Evolutionary conservation across 352 stramenopile genomes (phyloP).

Genomic region (Aphanomyces invadans): DNA sequence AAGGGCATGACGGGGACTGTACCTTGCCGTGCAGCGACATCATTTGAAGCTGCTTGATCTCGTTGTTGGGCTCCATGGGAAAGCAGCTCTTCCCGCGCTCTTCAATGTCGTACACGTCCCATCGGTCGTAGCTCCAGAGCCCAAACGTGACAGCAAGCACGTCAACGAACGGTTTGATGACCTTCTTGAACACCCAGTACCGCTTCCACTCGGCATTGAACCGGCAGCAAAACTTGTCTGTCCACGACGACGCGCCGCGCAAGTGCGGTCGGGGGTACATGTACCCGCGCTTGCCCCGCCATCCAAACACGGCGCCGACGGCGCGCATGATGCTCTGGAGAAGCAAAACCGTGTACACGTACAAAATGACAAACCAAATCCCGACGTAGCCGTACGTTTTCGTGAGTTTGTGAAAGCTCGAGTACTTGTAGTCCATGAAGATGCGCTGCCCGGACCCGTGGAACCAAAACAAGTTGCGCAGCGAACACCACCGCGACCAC

Average conservation of each 20-base stretch:
- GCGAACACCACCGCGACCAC: background rate
- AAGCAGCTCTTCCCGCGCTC: conserved; percentile 50
- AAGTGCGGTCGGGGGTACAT: conserved; percentile 41
- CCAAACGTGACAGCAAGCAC: conserved; percentile 40
- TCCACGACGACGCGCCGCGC: conserved; percentile 29
- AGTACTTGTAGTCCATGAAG: conserved; percentile 39
- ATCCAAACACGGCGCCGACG: conserved; percentile 36
- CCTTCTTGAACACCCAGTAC: conserved; percentile 52
- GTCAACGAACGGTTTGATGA: conserved; percentile 45
- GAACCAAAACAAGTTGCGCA: conserved; percentile 13
- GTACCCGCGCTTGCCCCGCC: conserved; percentile 31
- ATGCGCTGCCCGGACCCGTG: conserved; percentile 12
- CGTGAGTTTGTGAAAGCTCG: conserved; percentile 30
- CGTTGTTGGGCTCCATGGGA: conserved; percentile 44
- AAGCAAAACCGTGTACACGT: conserved; percentile 49
- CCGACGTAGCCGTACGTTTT: conserved; percentile 41
- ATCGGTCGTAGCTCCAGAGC: conserved; percentile 41
- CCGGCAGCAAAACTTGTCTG: conserved; percentile 41
- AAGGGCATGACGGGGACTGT: background rate
- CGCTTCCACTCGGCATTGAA: conserved; percentile 57
- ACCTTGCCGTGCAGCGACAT: conserved; percentile 54
- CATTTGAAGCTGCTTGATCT: conserved; percentile 63
- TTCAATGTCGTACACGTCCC: conserved; percentile 48
- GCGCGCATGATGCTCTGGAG: conserved; percentile 38
- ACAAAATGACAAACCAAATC: conserved; percentile 37